Conservation (phyloP, 768 basidiomycete species). For the Pleurotus ostreatus region DNA sequence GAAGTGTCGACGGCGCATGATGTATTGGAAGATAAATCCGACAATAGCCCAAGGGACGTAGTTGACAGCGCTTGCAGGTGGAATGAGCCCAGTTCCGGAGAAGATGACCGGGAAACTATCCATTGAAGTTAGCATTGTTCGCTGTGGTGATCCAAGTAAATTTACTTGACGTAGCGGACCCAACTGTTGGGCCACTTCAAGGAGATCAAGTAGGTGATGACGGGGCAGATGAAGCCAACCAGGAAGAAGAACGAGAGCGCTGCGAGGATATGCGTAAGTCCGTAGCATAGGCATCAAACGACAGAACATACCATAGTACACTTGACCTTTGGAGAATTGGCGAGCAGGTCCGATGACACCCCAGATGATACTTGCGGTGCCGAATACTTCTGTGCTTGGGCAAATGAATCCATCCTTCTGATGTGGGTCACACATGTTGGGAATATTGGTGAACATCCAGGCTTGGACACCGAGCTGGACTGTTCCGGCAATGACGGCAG, state of each 20-base stretch:
- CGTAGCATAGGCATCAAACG: not conserved
- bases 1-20: conserved; percentile 54
- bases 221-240: conserved; percentile 59
- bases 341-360: conserved; percentile 76
- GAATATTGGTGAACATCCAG: conserved; percentile 70
- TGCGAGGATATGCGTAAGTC: conserved; percentile 4
- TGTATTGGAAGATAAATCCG: conserved; percentile 62
- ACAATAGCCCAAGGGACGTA: conserved; percentile 64
- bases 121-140: conserved; percentile 4
- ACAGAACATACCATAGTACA: conserved; percentile 43
- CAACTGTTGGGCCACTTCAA: conserved; percentile 60
- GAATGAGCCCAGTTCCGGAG: conserved; percentile 55
- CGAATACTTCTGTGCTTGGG: conserved; percentile 67
- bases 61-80: conserved; percentile 67
- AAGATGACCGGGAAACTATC: conserved; percentile 51
- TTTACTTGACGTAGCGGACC: conserved; percentile 61
- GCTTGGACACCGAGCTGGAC: conserved; percentile 71
- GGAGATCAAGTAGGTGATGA: conserved; percentile 48
- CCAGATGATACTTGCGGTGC: conserved; percentile 77
- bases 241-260: conserved; percentile 76
- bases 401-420: conserved; percentile 69
- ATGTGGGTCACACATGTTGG: conserved; percentile 48
- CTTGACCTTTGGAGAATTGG: conserved; percentile 62
- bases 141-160: conserved; percentile 6
- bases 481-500: conserved; percentile 65